Evolutionary conservation across 164 flowering plant genomes (phyloP).

Genomic region (Warburgia ugandensis): DNA sequence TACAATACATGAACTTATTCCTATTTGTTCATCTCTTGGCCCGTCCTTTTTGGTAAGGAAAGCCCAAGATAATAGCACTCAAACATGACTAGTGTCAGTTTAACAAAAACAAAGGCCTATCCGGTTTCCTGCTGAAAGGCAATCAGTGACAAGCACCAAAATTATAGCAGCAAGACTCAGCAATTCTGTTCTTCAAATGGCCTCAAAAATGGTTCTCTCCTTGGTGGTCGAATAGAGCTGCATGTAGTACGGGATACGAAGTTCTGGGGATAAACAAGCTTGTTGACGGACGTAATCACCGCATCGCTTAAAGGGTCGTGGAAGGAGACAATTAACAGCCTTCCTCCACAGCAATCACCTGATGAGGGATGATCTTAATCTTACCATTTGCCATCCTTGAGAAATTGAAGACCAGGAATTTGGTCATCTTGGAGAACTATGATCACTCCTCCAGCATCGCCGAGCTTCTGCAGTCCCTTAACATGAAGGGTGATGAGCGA

Average conservation of each 20-base stretch:
- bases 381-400: constrained; percentile 57
- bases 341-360: constrained; percentile 56
- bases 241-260: constrained; percentile 36
- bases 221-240: too few relatives aligned
- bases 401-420: constrained; percentile 64
- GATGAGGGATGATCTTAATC: constrained; percentile 54
- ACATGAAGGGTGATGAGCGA: constrained; percentile 65
- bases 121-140: too few relatives aligned
- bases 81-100: too few relatives aligned
- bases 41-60: too few relatives aligned
- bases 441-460: constrained; percentile 78
- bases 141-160: too few relatives aligned
- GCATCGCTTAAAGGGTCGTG: constrained; percentile 78
- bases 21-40: too few relatives aligned
- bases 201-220: too few relatives aligned
- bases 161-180: too few relatives aligned
- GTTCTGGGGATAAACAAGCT: constrained; percentile 37
- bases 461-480: constrained; percentile 64
- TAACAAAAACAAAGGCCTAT: too few relatives aligned
- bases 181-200: too few relatives aligned
- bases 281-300: constrained; percentile 51
- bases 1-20: too few relatives aligned
- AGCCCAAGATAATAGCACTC: too few relatives aligned
- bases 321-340: constrained; percentile 72
- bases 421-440: constrained; percentile 76